Base-by-base conservation (phyloP, 1,284 basidiomycete genomes). In the Austroboletus novae-zelandiae region DNA sequence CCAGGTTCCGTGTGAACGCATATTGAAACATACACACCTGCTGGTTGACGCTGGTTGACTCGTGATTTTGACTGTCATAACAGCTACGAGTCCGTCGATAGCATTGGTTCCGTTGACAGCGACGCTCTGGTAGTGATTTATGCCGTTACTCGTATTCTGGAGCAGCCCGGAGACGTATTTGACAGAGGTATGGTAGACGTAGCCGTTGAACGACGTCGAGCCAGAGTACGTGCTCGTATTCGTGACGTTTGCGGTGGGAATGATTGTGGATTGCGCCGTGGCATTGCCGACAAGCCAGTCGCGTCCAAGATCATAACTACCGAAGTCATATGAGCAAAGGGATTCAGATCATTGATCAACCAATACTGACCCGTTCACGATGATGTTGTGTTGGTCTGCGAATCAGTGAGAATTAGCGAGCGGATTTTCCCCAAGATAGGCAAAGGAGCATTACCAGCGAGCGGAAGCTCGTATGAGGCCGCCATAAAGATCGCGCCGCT, bases 401-500 rank as follows among this genome's bases (percentile, higher is more conserved):
- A 30, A n/a, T 7, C 14, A 4, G n/a, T 32, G 37, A 32, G 6
- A 13, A 36, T 15, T 36, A n/a, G 35, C 9, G 34, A 3, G 14
- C 8, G 8, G 11, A 15, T 10, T 5, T 17, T n/a, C 35, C n/a
- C 15, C 3, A 14, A 35, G 35, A 32, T 4, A 5, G 15, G n/a
- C 2, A n/a, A 30, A 40, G 39, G 18, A 36, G 75, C 80, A 15
- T 47, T 54, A 79, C 80, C 51, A 4, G 75, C 68, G 32, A 88
- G 73, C 30, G 86, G 81, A 65, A 78, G 66, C 67, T 94, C 91
- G 57, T 88, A 87, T 0, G 88, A 91, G 8, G 77, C 72, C 1
- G 91, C 94, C 71, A 97, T 74, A 66, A 98, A 98, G 51, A 89
- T 77, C 8, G 94, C 93, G 27, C 86, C 80, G 52, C 85, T 87